Conservation (phyloP, 306 rosid genomes). For the Senna siamea region DNA sequence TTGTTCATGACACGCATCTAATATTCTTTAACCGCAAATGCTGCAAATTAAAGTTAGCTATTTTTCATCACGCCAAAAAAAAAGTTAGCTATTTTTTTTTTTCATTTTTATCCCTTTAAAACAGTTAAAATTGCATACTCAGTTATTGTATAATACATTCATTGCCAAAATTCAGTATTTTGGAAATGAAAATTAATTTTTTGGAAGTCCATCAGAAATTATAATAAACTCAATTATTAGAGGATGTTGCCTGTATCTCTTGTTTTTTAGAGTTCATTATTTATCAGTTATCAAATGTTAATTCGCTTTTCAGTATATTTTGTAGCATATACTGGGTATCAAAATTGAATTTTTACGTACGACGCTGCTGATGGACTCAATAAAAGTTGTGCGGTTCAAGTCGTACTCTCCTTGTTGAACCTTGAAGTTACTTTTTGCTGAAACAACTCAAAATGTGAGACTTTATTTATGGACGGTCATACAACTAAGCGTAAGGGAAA, state of each 20-base stretch:
- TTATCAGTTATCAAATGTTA: no score
- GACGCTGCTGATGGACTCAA: not conserved
- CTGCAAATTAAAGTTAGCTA: not conserved
- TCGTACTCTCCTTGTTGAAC: not conserved
- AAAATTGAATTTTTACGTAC: no score
- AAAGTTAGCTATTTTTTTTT: no score
- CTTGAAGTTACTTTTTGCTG: not conserved
- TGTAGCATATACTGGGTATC: not conserved
- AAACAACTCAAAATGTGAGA: no score
- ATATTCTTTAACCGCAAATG: not conserved
- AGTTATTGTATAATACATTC: not conserved
- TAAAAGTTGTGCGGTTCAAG: no score
- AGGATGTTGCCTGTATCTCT: not conserved
- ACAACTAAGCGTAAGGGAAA: no score
- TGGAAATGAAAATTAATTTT: not conserved
- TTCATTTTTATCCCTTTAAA: not conserved
- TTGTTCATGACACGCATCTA: not conserved
- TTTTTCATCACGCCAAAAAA: no score
- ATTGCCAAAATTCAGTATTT: not conserved
- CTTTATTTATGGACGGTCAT: no score
- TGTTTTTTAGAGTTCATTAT: not conserved
- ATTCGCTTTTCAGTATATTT: not conserved
- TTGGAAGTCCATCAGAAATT: not conserved
- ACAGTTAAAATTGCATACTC: not conserved
- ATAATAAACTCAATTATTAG: not conserved